phyloP scores from a whole-genome alignment of 2,329 filamentous ascomycete species.

The Colletotrichum spaethianum region DNA sequence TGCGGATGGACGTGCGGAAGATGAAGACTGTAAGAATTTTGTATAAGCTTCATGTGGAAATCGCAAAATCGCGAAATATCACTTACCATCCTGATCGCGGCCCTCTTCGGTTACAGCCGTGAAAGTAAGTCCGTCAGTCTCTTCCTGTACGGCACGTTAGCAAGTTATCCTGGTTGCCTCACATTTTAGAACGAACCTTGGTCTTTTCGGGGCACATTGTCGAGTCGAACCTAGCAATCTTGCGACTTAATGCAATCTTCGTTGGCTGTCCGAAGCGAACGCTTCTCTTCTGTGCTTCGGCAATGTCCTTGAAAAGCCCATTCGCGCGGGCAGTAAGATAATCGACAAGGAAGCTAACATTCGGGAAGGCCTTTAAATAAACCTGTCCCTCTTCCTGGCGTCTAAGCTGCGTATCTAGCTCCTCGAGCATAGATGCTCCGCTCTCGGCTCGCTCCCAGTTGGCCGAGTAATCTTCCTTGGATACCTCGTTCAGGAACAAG shows the following conservation, averaged over 20 bases:
- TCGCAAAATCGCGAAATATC: constrained; percentile 37
- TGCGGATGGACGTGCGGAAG: constrained; percentile 66
- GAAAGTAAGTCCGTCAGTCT: constrained; percentile 54
- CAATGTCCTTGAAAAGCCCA: constrained; percentile 76
- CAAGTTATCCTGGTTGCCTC: background rate
- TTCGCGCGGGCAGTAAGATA: constrained; percentile 71
- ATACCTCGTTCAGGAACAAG: constrained; percentile 69
- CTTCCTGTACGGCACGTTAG: constrained; percentile 46
- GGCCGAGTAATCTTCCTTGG: constrained; percentile 65
- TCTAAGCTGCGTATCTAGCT: constrained; percentile 60
- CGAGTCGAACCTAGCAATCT: constrained; percentile 68
- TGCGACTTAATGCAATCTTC: constrained; percentile 60
- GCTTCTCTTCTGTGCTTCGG: constrained; percentile 77
- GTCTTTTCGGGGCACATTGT: constrained; percentile 62
- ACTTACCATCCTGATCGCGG: constrained; percentile 53
- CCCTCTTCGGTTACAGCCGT: constrained; percentile 59
- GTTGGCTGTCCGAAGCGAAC: constrained; percentile 75
- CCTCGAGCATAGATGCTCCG: constrained; percentile 55
- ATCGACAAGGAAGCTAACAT: constrained; percentile 74
- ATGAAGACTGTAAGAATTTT: constrained; percentile 61
- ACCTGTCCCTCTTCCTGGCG: constrained; percentile 61
- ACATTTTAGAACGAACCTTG: constrained; percentile 49
- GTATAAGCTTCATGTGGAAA: constrained; percentile 46
- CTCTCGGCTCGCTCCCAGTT: constrained; percentile 59
- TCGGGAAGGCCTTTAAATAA: constrained; percentile 67